phyloP scores from a whole-genome alignment of 768 basidiomycete species.

The Suillus sp. region DNA sequence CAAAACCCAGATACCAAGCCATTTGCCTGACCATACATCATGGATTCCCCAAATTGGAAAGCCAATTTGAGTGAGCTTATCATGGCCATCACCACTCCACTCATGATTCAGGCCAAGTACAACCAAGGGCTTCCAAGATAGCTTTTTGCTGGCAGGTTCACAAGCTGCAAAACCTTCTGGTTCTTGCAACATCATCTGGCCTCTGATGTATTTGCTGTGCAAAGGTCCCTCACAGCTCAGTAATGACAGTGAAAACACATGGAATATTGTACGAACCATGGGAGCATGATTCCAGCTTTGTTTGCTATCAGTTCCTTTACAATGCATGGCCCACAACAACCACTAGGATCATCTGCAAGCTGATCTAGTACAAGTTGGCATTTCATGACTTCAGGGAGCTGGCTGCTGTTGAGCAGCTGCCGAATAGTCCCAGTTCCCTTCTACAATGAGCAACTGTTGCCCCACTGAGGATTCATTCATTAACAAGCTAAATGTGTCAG shows the following conservation, averaged over 20 bases:
- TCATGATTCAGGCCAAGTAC: conserved; percentile 32
- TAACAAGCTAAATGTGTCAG: neutral
- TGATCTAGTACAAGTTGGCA: conserved; percentile 27
- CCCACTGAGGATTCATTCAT: neutral
- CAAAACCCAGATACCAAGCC: conserved; percentile 33
- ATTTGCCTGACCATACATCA: conserved; percentile 31
- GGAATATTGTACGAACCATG: conserved; percentile 8
- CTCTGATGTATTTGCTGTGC: conserved; percentile 18
- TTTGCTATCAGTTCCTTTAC: conserved; percentile 25
- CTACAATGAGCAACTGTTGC: neutral
- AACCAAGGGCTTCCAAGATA: conserved; percentile 19
- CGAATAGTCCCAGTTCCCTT: neutral
- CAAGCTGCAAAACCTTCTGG: conserved; percentile 26
- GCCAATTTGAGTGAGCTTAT: conserved; percentile 35
- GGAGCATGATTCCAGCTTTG: conserved; percentile 17
- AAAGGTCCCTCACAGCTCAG: neutral
- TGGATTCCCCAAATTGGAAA: conserved; percentile 35
- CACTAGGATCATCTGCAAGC: conserved; percentile 26
- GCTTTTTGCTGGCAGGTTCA: conserved; percentile 33
- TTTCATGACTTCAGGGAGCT: conserved; percentile 6
- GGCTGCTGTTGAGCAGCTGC: neutral
- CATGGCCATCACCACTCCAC: conserved; percentile 40
- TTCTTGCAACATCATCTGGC: conserved; percentile 27
- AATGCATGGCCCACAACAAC: conserved; percentile 21
- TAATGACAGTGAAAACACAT: neutral